These are phyloP conservation scores for Penicillium cinerascens DNA, from an alignment of 495 filamentous ascomycete species.

Conservation along the genomic window DNA sequence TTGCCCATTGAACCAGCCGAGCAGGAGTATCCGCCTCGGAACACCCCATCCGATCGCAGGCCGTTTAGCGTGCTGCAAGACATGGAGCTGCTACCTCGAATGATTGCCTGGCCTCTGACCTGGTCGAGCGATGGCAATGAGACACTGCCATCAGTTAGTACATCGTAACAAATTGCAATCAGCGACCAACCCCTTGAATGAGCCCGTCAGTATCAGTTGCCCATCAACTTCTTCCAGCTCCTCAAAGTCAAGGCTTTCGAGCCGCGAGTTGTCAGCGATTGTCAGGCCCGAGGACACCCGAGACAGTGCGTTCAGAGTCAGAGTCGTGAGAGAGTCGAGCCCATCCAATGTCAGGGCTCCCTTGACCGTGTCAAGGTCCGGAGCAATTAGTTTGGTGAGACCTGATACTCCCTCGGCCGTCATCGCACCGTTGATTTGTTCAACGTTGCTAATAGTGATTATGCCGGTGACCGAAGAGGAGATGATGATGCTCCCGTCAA, in stretches of 20 bases:
- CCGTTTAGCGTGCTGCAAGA: slow-evolving; percentile 20
- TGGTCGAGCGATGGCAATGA: slow-evolving; percentile 24
- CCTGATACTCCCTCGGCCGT: slow-evolving; percentile 16
- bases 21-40: slow-evolving; percentile 21
- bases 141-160: slow-evolving; percentile 15
- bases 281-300: slow-evolving; percentile 16
- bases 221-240: slow-evolving; percentile 28
- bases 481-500: slow-evolving; percentile 27
- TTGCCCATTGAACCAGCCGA: background rate
- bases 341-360: slow-evolving; percentile 22
- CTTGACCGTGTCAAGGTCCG: slow-evolving; percentile 23
- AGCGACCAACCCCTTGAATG: slow-evolving; percentile 23
- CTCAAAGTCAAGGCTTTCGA: slow-evolving; percentile 19
- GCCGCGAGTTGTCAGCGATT: slow-evolving; percentile 20
- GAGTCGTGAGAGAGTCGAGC: slow-evolving; percentile 14
- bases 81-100: slow-evolving; percentile 19
- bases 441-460: slow-evolving; percentile 24
- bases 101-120: slow-evolving; percentile 23
- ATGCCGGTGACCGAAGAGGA: slow-evolving; percentile 19
- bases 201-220: slow-evolving; percentile 20
- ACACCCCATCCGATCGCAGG: slow-evolving; percentile 16
- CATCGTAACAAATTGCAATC: background rate
- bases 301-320: slow-evolving; percentile 17
- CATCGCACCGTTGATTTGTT: slow-evolving; percentile 25
- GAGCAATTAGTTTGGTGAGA: slow-evolving; percentile 15